phyloP scores from a whole-genome alignment of 78 protist genomes.

The Dictyostelium intermedium region DNA sequence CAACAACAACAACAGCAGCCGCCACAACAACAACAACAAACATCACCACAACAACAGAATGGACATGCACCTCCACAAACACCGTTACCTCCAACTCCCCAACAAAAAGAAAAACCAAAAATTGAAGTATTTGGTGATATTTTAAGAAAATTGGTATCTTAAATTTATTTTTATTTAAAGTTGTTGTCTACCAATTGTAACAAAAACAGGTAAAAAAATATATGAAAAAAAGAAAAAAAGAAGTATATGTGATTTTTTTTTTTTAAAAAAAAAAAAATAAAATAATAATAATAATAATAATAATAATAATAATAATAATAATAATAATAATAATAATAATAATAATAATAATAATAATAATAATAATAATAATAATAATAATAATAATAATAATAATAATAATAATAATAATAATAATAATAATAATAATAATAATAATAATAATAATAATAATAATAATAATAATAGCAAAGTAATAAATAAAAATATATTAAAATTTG shows the following conservation, averaged over 20 bases:
- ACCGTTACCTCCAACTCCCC: slow-evolving; percentile 67
- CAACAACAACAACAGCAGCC: not conserved
- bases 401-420: not conserved
- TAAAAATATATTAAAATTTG: not conserved
- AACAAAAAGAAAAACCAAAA: slow-evolving; percentile 62
- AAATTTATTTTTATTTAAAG: not conserved
- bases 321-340: not conserved
- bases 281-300: too few relatives aligned
- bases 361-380: too few relatives aligned
- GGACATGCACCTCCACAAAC: slow-evolving; percentile 72
- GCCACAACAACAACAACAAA: not conserved
- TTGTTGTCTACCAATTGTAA: not conserved
- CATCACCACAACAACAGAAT: not conserved
- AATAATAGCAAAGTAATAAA: not conserved
- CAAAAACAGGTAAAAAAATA: not conserved
- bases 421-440: too few relatives aligned
- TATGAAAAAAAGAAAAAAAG: not conserved
- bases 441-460: too few relatives aligned
- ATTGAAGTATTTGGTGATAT: slow-evolving; percentile 59
- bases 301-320: not conserved
- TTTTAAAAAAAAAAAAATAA: too few relatives aligned
- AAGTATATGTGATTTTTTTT: not conserved
- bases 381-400: not conserved
- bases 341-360: too few relatives aligned
- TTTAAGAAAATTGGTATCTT: slow-evolving; percentile 56